A percentile compares a stretch with the other conserved stretches of the same genome.
Conservation (phyloP, 2,329 filamentous ascomycete species). For the Aspergillus ochraceus region DNA sequence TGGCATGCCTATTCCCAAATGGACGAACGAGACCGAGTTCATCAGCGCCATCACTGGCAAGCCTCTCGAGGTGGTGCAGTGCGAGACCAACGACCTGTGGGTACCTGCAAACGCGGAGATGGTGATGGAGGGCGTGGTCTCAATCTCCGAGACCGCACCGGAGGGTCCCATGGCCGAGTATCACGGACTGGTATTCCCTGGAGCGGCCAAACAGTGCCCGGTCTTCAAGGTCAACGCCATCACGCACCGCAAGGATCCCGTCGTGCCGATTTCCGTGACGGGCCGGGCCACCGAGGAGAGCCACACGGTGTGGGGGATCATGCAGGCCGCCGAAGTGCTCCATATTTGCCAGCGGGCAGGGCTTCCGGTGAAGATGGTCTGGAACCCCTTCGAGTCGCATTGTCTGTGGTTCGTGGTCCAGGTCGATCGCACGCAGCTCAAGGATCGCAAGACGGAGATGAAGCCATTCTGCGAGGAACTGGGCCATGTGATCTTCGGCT, state of each 20-base stretch:
- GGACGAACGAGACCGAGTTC: conserved; percentile 13
- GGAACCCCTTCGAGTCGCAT: conserved; percentile 21
- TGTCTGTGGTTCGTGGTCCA: background rate
- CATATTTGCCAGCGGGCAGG: conserved; percentile 15
- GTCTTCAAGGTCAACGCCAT: conserved; percentile 20
- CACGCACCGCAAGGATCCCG: conserved; percentile 15
- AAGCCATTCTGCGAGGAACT: background rate
- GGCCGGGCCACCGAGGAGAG: conserved; percentile 18
- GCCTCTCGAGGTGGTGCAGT: conserved; percentile 7
- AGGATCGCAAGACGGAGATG: background rate
- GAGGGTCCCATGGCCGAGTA: conserved; percentile 25
- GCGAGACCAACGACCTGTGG: conserved; percentile 21
- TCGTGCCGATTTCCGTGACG: conserved; percentile 19
- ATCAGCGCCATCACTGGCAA: conserved; percentile 14
- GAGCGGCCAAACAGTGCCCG: conserved; percentile 10
- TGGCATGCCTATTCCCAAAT: conserved; percentile 16
- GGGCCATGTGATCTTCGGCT: background rate
- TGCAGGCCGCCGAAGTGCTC: conserved; percentile 19
- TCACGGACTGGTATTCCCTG: conserved; percentile 20
- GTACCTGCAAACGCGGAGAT: conserved; percentile 23
- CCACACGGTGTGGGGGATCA: conserved; percentile 20
- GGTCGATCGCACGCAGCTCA: background rate
- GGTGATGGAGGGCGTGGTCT: conserved; percentile 20
- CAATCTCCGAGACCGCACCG: conserved; percentile 14
- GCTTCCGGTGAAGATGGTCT: conserved; percentile 18